Evolutionary conservation across 192 early-diverging fungal species (phyloP).

Genomic region (Gonapodya sp.): DNA sequence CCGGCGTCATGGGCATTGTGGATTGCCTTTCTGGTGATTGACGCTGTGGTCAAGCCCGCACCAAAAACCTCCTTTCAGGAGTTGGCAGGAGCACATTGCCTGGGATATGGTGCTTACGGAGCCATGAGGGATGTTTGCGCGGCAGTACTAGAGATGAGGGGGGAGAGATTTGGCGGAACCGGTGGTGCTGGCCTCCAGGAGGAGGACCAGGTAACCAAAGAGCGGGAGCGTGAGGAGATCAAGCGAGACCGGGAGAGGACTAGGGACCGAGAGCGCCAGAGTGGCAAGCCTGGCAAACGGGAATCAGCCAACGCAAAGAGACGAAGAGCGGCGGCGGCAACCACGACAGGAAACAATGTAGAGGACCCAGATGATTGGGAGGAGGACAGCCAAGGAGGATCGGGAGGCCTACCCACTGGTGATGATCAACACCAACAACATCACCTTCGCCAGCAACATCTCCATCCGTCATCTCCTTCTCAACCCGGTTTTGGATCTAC

Average conservation of each 20-base stretch:
- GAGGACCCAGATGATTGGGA: neutral
- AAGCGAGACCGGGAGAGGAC: neutral
- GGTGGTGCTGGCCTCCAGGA: neutral
- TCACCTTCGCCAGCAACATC: neutral
- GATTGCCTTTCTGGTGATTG: neutral
- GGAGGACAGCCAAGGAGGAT: neutral
- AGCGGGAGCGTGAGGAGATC: neutral
- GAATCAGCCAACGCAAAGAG: neutral
- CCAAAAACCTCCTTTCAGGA: neutral
- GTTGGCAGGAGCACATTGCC: neutral
- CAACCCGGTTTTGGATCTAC: neutral
- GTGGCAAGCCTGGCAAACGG: neutral
- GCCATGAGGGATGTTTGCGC: neutral
- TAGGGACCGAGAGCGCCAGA: neutral
- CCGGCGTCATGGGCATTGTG: neutral
- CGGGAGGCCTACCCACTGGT: neutral
- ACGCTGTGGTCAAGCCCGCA: neutral
- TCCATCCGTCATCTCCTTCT: neutral
- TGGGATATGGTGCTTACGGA: neutral
- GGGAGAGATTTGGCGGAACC: neutral
- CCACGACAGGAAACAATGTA: no score
- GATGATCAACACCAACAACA: neutral
- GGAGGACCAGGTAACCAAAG: neutral
- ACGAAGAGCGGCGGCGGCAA: neutral
- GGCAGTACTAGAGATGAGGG: neutral